Base-by-base conservation (phyloP, 495 filamentous ascomycete genomes). In the Aspergillus affinis region DNA sequence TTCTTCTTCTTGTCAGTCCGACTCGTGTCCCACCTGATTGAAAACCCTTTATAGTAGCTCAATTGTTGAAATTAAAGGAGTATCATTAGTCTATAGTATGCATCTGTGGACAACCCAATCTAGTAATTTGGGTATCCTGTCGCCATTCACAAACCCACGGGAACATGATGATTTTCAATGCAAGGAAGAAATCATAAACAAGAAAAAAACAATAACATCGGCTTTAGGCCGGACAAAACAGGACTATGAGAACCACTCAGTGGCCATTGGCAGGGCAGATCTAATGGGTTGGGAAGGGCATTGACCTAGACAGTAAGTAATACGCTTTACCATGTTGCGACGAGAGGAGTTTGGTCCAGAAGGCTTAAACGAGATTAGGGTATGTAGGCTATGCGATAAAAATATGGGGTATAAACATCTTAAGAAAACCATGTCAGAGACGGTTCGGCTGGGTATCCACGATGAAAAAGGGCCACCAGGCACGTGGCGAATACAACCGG, bases 401-500 rank as follows among this genome's bases (percentile, higher is more conserved):
- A 3, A 54, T 54, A 26, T 23, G 36, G 36, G 36, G 36, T 41
- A 41, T 41, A 41, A 41, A 41, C 36, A 41, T 41, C 36, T 41
- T 54, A n/a, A 44, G 23, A 26, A 17, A 15, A 32, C 36, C 52
- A 54, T 44, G 52, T 45, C 19, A 54, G 52, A 45, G 30, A 32
- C 32, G 32, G 32, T 17, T 54, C 9, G 32, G 10, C 30, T 12
- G 30, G 30, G 30, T 32, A 17, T 41, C 36, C 36, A 41, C 12
- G 12, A 41, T 41, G 36, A 41, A 15, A 41, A 41, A 41, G 10
- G 13, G 12, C 13, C 51, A 54, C 52, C 27, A 19, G 0, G 20
- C 15, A n/a, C 19, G 32, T 46, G 52, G 13, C 30, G 13, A 52
- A 30, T 23, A 18, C 27, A 52, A 36, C 20, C 30, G 6, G 17